A percentile compares a stretch with the other conserved stretches of the same genome.
phyloP scores from a whole-genome alignment of 306 rosid genomes.

The Aeschynomene evenia region DNA sequence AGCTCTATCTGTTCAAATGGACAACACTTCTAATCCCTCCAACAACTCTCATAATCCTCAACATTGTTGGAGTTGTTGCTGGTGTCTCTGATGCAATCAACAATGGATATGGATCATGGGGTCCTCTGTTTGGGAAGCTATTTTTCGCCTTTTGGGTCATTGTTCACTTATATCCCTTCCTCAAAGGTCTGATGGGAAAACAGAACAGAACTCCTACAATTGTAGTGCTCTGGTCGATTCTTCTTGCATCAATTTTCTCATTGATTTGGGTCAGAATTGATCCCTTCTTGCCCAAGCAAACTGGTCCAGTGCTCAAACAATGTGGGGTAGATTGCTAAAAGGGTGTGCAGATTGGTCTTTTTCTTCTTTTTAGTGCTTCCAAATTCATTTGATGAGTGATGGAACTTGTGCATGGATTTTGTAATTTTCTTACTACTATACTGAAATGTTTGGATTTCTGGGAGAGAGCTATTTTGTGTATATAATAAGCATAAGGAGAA shows the following conservation, averaged over 20 bases:
- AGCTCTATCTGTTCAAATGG: conserved; percentile 52
- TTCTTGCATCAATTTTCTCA: conserved; percentile 48
- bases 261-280: conserved; percentile 59
- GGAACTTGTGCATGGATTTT: conserved; percentile 18
- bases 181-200: conserved; percentile 58
- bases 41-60: conserved; percentile 51
- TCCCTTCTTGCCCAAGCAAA: conserved; percentile 59
- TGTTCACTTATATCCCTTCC: conserved; percentile 56
- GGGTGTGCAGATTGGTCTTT: conserved; percentile 13
- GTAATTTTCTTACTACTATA: conserved; percentile 1
- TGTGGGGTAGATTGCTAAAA: conserved; percentile 55
- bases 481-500: conserved; percentile 14
- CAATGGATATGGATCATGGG: conserved; percentile 55
- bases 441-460: conserved; percentile 24
- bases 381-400: conserved; percentile 29
- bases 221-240: conserved; percentile 51
- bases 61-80: conserved; percentile 54
- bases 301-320: conserved; percentile 54
- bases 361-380: conserved; percentile 1
- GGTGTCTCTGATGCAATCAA: conserved; percentile 52
- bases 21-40: conserved; percentile 57
- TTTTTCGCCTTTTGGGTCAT: conserved; percentile 57
- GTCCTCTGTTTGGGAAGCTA: conserved; percentile 53
- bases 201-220: conserved; percentile 56
- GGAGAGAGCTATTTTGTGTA: conserved; percentile 31